A percentile compares a stretch with the other conserved stretches of the same genome.
phyloP scores from a whole-genome alignment of 2,329 filamentous ascomycete species.

The Trichoderma endophyticum region DNA sequence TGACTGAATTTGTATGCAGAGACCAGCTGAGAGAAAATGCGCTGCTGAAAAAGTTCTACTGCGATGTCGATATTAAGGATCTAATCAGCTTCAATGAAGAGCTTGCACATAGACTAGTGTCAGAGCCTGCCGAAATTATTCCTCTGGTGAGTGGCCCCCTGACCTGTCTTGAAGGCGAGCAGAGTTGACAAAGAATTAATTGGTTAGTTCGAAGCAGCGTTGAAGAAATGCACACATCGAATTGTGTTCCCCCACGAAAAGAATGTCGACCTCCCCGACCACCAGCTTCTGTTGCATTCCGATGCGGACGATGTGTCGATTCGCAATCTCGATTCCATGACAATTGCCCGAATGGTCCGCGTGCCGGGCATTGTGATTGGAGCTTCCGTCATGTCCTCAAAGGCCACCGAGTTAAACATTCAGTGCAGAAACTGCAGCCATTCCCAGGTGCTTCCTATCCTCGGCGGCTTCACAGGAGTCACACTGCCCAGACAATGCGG shows the following conservation, averaged over 20 bases:
- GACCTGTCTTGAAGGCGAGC: background rate
- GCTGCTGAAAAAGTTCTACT: slow-evolving; percentile 88
- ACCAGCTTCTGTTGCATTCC: slow-evolving; percentile 93
- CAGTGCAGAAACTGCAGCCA: slow-evolving; percentile 85
- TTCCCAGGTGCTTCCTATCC: slow-evolving; percentile 65
- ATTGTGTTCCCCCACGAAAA: slow-evolving; percentile 81
- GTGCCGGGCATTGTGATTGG: slow-evolving; percentile 98
- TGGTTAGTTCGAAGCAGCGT: slow-evolving; percentile 77
- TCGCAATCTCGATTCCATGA: slow-evolving; percentile 86
- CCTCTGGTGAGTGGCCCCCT: slow-evolving; percentile 62
- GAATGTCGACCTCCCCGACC: slow-evolving; percentile 71
- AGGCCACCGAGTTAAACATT: slow-evolving; percentile 81
- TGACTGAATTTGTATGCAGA: slow-evolving; percentile 47
- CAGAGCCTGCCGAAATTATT: slow-evolving; percentile 88
- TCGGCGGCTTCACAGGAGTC: slow-evolving; percentile 84
- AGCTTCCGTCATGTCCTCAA: slow-evolving; percentile 93
- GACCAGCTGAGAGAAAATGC: slow-evolving; percentile 96
- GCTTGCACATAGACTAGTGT: slow-evolving; percentile 82
- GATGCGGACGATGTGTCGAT: slow-evolving; percentile 88
- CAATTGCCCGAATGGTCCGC: slow-evolving; percentile 89
- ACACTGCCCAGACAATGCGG: slow-evolving; percentile 77
- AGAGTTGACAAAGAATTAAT: background rate
- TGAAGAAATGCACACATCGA: slow-evolving; percentile 86
- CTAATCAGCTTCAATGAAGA: slow-evolving; percentile 96
- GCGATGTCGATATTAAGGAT: slow-evolving; percentile 93